phyloP scores from a whole-genome alignment of 2,329 filamentous ascomycete genomes.

The Sporothrix inflata region DNA sequence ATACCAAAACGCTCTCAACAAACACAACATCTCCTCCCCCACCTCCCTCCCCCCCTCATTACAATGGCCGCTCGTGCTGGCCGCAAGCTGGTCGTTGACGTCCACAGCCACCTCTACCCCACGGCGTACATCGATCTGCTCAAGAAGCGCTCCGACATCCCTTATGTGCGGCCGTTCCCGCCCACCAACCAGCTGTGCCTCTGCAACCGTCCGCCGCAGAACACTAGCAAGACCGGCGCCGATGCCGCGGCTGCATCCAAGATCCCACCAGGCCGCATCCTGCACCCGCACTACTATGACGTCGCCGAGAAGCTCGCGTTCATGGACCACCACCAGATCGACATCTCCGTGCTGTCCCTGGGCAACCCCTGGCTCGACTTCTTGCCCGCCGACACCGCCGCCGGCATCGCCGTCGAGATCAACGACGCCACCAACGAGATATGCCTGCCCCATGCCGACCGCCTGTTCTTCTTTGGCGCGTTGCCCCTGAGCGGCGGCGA shows the following conservation, averaged over 20 bases:
- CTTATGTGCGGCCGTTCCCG: slow-evolving; percentile 26
- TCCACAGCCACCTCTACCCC: slow-evolving; percentile 30
- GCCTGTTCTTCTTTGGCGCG: slow-evolving; percentile 77
- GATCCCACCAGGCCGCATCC: slow-evolving; percentile 70
- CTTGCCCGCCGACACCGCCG: slow-evolving; percentile 62
- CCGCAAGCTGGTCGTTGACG: slow-evolving; percentile 30
- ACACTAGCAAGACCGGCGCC: slow-evolving; percentile 42
- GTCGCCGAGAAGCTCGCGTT: slow-evolving; percentile 76
- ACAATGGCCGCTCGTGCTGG: slow-evolving; percentile 26
- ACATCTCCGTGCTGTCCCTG: slow-evolving; percentile 77
- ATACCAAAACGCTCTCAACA: too few relatives aligned
- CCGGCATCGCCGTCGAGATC: slow-evolving; percentile 65
- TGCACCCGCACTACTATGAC: slow-evolving; percentile 78
- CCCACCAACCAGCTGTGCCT: slow-evolving; percentile 25
- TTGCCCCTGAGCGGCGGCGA: slow-evolving; percentile 71
- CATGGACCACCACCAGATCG: slow-evolving; percentile 79
- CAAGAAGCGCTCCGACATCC: slow-evolving; percentile 28
- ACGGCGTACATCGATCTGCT: slow-evolving; percentile 29
- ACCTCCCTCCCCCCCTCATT: too few relatives aligned
- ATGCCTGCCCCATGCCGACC: slow-evolving; percentile 64
- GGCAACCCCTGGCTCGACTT: slow-evolving; percentile 92
- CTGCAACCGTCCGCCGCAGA: slow-evolving; percentile 28
- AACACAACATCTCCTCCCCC: not conserved
- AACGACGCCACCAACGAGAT: slow-evolving; percentile 75
- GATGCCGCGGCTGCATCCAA: slow-evolving; percentile 40